Conservation (phyloP, 768 basidiomycete genomes). For the Auricularia sp. region DNA sequence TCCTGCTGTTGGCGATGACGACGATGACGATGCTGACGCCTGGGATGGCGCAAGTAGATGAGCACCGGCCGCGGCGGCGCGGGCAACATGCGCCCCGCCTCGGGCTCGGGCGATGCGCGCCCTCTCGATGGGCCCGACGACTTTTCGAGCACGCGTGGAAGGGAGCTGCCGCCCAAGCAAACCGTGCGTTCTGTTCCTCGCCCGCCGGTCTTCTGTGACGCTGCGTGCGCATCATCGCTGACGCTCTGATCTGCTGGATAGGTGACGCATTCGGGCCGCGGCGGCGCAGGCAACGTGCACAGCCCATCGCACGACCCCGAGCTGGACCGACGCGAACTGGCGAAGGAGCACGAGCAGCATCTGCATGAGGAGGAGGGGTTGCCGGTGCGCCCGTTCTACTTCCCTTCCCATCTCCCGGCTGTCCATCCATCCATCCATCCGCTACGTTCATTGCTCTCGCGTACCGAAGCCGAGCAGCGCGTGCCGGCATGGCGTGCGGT, state of each 20-base stretch:
- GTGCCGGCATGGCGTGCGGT: too few species aligned
- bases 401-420: background rate
- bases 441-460: too few species aligned
- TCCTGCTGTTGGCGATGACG: background rate
- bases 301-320: slow-evolving; percentile 53
- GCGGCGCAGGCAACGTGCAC: slow-evolving; percentile 78
- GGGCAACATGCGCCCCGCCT: slow-evolving; percentile 46
- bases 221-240: background rate
- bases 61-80: slow-evolving; percentile 60
- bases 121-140: slow-evolving; percentile 38
- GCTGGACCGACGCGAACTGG: slow-evolving; percentile 1
- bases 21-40: background rate
- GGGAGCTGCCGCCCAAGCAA: slow-evolving; percentile 30
- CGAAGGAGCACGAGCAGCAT: slow-evolving; percentile 24
- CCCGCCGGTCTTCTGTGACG: background rate
- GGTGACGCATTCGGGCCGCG: slow-evolving; percentile 47
- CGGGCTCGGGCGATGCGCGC: slow-evolving; percentile 14
- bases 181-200: background rate
- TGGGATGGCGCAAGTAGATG: slow-evolving; percentile 19
- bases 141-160: slow-evolving; percentile 46
- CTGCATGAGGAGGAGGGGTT: slow-evolving; percentile 17
- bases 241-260: slow-evolving; percentile 1
- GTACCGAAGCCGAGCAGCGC: too few species aligned
- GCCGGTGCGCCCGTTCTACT: slow-evolving; percentile 18
- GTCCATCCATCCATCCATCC: too few species aligned